phyloP scores from a whole-genome alignment of 305 asterid species.

The Fraxinus nigra region DNA sequence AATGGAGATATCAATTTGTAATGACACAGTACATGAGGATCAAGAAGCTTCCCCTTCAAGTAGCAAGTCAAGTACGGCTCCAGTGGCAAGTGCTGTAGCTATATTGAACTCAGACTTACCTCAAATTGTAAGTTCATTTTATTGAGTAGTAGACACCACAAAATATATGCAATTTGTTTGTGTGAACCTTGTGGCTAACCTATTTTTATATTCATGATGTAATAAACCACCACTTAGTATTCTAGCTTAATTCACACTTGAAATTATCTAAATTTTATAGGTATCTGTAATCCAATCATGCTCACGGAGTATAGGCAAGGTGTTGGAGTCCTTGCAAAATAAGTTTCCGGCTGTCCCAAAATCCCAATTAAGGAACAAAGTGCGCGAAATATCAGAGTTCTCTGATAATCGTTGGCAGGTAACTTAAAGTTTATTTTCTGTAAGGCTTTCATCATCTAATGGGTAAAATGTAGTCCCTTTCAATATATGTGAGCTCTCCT shows the following conservation, averaged over 20 bases:
- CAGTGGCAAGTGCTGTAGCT: constrained; percentile 36
- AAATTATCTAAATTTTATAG: constrained; percentile 35
- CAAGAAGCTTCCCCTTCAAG: constrained; percentile 42
- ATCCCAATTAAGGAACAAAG: constrained; percentile 67
- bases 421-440: constrained; percentile 10
- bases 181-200: neutral
- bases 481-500: neutral
- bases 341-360: constrained; percentile 63
- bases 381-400: constrained; percentile 74
- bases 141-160: neutral
- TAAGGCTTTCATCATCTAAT: neutral
- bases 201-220: neutral
- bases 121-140: constrained; percentile 58
- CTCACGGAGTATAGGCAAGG: constrained; percentile 54
- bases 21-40: constrained; percentile 36
- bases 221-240: neutral
- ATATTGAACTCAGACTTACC: constrained; percentile 66
- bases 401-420: constrained; percentile 89
- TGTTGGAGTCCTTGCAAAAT: constrained; percentile 50
- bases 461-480: neutral
- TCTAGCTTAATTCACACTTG: constrained; percentile 1
- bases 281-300: constrained; percentile 59
- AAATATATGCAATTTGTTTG: neutral
- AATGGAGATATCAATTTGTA: constrained; percentile 39
- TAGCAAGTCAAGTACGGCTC: constrained; percentile 37